A percentile compares a stretch with the other conserved stretches of the same genome.
Evolutionary conservation across 2,329 filamentous ascomycete species (phyloP).

Genomic region (Aspergillus phoenicis): DNA sequence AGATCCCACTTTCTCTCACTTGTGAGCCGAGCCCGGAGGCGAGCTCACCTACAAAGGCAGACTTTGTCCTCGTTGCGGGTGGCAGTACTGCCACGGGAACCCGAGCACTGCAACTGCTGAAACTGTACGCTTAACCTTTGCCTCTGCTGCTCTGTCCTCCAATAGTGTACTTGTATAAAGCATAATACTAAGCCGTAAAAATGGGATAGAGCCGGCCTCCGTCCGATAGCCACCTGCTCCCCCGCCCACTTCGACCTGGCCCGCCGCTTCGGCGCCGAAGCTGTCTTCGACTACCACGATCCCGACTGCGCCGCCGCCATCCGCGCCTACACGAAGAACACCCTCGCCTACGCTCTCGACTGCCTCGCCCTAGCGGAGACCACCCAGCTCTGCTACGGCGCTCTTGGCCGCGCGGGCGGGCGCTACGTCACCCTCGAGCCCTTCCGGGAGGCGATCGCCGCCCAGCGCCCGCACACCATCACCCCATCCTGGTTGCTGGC

Average conservation of each 20-base stretch:
- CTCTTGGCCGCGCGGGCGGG: slow-evolving; percentile 8
- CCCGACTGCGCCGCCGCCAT: slow-evolving; percentile 42
- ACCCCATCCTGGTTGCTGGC: slow-evolving; percentile 33
- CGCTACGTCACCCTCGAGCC: neutral
- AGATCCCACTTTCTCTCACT: neutral
- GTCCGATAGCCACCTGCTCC: slow-evolving; percentile 51
- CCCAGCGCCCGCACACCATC: slow-evolving; percentile 14
- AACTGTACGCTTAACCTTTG: slow-evolving; percentile 25
- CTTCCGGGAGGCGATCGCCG: neutral
- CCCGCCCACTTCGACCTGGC: slow-evolving; percentile 47
- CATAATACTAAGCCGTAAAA: no score
- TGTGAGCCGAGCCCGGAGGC: slow-evolving; percentile 9
- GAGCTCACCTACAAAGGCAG: slow-evolving; percentile 10
- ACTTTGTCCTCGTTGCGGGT: slow-evolving; percentile 49
- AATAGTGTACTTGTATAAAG: neutral
- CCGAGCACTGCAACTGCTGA: slow-evolving; percentile 49
- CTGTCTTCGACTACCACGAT: slow-evolving; percentile 50
- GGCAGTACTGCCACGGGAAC: slow-evolving; percentile 50
- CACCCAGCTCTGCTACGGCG: slow-evolving; percentile 41
- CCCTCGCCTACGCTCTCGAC: slow-evolving; percentile 47
- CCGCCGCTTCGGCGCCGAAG: slow-evolving; percentile 47
- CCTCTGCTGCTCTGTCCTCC: neutral
- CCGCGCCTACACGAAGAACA: slow-evolving; percentile 41
- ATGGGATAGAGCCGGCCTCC: slow-evolving; percentile 37
- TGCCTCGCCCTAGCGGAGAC: slow-evolving; percentile 43